Base-by-base conservation (phyloP, 768 basidiomycete genomes). In the Hebeloma cylindrosporum region DNA sequence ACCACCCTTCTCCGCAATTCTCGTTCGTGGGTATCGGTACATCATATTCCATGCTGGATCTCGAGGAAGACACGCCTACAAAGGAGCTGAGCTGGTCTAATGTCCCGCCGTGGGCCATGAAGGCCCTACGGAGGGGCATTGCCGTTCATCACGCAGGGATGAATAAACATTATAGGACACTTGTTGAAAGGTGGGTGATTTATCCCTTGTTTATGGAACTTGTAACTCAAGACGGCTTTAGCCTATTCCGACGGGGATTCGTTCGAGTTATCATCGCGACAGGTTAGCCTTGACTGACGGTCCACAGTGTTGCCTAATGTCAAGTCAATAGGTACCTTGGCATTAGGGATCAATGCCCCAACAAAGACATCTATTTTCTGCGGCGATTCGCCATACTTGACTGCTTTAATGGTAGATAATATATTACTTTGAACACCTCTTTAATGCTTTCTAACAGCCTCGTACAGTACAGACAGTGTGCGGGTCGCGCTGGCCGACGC, bases 261-360 rank as follows among this genome's bases (percentile, higher is more conserved):
- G 47, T 88, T 32, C 76, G 79, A 14, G 79, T 88, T 5, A 69
- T 87, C 23, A 77, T 88, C 48, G 78, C 85, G 7, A 87, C 84
- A 43, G 78, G 80, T 78, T 38, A 13, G 59, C 47, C 23, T 10
- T 13, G 16, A 30, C 21, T 20, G 25, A 38, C 5, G 5, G 13
- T n/a, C 26, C 13, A 37, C 23, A 28, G 7, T 16, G 10, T n/a
- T 35, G 6, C 21, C 42, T 22, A 39, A 23, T 7, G n/a, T 7
- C 14, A 28, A 20, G 7, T 52, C 38, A 23, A 14, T 39, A 80
- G 81, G 79, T 1, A 86, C 84, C 4, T 67, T 87, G 43, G 85
- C 85, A 1, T 67, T 88, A 10, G 86, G 85, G 45, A 88, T 88
- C 54, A 88, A 88, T 54, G 84, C 83, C 0, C 85, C 85, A 0